Evolutionary conservation across 306 rosid species (phyloP), one percentile per base, ranked within the genome.

Genomic region (Prunus kanzakura): DNA sequence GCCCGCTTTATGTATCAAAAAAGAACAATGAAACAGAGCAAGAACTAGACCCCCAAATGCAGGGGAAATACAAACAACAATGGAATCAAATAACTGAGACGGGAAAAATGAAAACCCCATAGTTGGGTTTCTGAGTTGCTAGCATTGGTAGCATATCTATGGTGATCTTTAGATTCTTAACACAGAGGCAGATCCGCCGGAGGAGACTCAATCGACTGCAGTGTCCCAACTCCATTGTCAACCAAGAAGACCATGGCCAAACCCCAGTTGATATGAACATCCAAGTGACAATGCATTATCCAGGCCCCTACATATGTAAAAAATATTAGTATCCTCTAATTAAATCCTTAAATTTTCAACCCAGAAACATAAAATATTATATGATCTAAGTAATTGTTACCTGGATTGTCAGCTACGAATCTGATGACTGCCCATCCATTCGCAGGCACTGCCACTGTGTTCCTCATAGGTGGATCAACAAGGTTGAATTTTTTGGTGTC

Each of bases 341-440:
- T 27, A 58, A 76, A 75, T 29, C 49, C n/a, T 32, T 58, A 25
- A 63, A 49, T 64, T 67, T 4, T 29, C 25, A 22, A 8, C 23
- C 20, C 2, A 7, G 1, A 52, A 32, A 11, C 52, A 13, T 12
- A 49, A 49, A 49, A 49, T 49, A 49, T 3, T 12, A 11, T 11
- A 49, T 49, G 18, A 49, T 49, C 18, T 35, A 35, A 32, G 38
- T 32, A 52, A 30, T 73, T 65, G 38, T 71, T 78, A 91, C 98
- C 99, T 79, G 99, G 99, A 63, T 95, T 95, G 72, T 92, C 97
- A 22, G 99, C 97, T 1, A 95, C 97, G 64, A 95, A 95, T 73
- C 99, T 82, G 20, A 92, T 91, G 69, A 95, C 97, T 6, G 99
- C 90, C 98, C 99, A 95, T 30, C 99, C 99, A 71, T 89, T 92